Evolutionary conservation across 1,139 yeast genomes (phyloP), one percentile per base, ranked within the genome.

Genomic region (Saccharomyces hybrid): DNA sequence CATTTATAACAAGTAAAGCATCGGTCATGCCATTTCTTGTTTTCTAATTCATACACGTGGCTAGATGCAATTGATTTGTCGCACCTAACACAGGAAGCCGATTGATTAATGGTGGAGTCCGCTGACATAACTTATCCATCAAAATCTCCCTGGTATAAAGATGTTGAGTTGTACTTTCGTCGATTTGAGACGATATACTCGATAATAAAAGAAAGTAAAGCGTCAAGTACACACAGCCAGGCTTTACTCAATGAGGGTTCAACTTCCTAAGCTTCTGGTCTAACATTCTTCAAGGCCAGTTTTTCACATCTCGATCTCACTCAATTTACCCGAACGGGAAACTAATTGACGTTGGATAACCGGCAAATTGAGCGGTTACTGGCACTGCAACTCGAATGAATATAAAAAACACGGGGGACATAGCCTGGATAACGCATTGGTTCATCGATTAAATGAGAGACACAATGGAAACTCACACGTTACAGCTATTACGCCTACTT

Each of bases 1-100:
- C 98, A 91, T 63, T 86, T 86, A 55, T 93, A 84, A 71, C 98
- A 91, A 56, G 83, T 80, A 72, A 91, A 91, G 62, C 97, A 90
- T 59, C 85, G 81, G 57, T 88, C 86, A 69, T 91, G 98, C 98
- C 98, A 91, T 61, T 96, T 81, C 68, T 88, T 91, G 51, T 87
- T 95, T 27, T 96, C 96, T 54, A 84, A 70, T 64, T 85, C 90
- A 64, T 84, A 86, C 7, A 91, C 91, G 62, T 85, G 90, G 38
- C 89, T 90, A 62, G 84, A 88, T 27, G 76, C 74, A 51, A 85
- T 84, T 47, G 81, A 68, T 28, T 61, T 58, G 51, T 58, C 56
- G 52, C 68, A 64, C 50, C 65, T 53, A 47, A 59, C 62, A 54
- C 68, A 64, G 9, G 56, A 51, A n/a, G 64, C 60, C 48, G 53